Evolutionary conservation across 768 basidiomycete species (phyloP).

Genomic region (Lentinula sp.): DNA sequence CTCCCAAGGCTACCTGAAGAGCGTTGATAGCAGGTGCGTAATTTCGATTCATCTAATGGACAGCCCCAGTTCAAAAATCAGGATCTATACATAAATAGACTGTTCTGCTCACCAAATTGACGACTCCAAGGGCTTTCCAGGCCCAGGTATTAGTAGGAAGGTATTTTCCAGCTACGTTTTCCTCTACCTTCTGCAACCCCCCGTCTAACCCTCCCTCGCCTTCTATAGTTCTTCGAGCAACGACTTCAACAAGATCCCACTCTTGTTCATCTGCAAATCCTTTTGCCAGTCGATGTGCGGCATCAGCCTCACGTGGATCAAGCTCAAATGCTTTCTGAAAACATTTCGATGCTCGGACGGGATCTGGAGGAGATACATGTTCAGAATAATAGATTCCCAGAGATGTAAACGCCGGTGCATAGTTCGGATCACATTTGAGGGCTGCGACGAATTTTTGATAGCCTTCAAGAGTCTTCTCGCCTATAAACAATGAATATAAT

Average conservation of each 20-base stretch:
- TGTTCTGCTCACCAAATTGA: conserved; percentile 66
- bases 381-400: conserved; percentile 88
- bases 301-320: conserved; percentile 81
- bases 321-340: conserved; percentile 98
- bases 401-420: conserved; percentile 90
- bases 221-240: conserved; percentile 89
- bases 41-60: conserved; percentile 55
- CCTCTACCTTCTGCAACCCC: conserved; percentile 33
- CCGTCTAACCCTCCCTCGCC: conserved; percentile 81
- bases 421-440: conserved; percentile 66
- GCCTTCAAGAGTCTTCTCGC: conserved; percentile 49
- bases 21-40: conserved; percentile 74
- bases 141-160: conserved; percentile 89
- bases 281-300: conserved; percentile 77
- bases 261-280: conserved; percentile 91
- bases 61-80: not conserved
- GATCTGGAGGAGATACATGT: conserved; percentile 64
- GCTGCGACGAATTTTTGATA: conserved; percentile 77
- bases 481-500: conserved; percentile 22
- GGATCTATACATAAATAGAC: conserved; percentile 3
- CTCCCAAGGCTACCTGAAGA: conserved; percentile 81
- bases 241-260: conserved; percentile 93
- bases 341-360: conserved; percentile 83
- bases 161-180: conserved; percentile 42
- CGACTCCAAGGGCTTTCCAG: conserved; percentile 93